phyloP scores from a whole-genome alignment of 2,329 filamentous ascomycete genomes.

The Cercospora janseana region DNA sequence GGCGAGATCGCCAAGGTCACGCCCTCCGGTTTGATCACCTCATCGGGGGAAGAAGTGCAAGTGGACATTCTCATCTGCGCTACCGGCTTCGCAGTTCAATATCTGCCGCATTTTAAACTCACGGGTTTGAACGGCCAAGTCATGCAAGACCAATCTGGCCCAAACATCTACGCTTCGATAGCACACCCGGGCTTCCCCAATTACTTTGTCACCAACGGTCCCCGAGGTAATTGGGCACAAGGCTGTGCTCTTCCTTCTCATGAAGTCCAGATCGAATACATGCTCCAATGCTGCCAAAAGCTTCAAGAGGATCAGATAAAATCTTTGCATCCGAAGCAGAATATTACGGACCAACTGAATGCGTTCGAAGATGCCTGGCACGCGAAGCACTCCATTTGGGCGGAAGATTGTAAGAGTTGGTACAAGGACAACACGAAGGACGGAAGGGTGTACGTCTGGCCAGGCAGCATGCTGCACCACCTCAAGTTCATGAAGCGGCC shows the following conservation, averaged over 20 bases:
- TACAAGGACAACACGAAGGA: conserved; percentile 34
- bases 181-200: conserved; percentile 34
- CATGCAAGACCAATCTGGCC: conserved; percentile 31
- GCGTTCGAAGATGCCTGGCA: conserved; percentile 30
- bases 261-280: conserved; percentile 25
- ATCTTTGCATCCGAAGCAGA: conserved; percentile 27
- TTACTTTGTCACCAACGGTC: conserved; percentile 35
- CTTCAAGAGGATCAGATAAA: conserved; percentile 33
- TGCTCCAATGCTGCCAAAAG: conserved; percentile 29
- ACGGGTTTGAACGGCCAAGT: conserved; percentile 38
- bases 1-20: conserved; percentile 29
- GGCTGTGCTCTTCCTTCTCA: conserved; percentile 23
- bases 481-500: conserved; percentile 38
- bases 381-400: conserved; percentile 26
- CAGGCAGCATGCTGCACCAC: conserved; percentile 29
- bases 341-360: conserved; percentile 28
- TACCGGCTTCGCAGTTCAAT: conserved; percentile 26
- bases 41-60: conserved; percentile 22
- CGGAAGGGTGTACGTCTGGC: conserved; percentile 38
- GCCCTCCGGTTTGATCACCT: conserved; percentile 26
- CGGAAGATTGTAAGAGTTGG: conserved; percentile 27
- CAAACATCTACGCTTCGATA: conserved; percentile 33
- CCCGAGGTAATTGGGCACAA: conserved; percentile 24
- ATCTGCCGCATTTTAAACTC: conserved; percentile 37
- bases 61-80: conserved; percentile 32